Evolutionary conservation across 2,329 filamentous ascomycete species (phyloP).

Genomic region (Stemphylium lycopersici): DNA sequence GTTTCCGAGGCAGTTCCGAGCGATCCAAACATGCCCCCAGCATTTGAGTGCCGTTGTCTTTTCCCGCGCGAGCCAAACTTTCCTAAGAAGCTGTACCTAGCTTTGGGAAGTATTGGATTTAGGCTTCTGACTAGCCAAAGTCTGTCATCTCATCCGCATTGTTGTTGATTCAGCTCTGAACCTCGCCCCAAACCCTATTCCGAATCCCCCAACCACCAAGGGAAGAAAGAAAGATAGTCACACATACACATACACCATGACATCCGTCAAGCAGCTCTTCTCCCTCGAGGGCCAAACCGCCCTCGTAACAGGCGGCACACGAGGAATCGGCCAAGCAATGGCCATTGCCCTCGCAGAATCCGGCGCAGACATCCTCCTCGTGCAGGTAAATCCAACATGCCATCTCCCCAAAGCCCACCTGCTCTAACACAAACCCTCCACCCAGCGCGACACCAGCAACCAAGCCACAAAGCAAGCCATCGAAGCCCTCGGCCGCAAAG

Average conservation of each 20-base stretch:
- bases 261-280: conserved; percentile 52
- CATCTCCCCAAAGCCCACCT: neutral
- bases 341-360: conserved; percentile 58
- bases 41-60: conserved; percentile 8
- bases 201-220: conserved; percentile 1
- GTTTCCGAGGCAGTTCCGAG: conserved; percentile 39
- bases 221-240: neutral
- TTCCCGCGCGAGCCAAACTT: conserved; percentile 4
- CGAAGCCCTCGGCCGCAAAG: conserved; percentile 69
- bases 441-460: conserved; percentile 64
- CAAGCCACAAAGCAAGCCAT: conserved; percentile 65
- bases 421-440: conserved; percentile 6
- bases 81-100: neutral
- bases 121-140: neutral
- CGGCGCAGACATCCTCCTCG: conserved; percentile 58
- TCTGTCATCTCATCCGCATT: neutral
- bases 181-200: conserved; percentile 6
- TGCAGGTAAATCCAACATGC: conserved; percentile 49
- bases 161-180: neutral
- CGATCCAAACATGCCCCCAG: conserved; percentile 12
- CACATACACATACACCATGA: conserved; percentile 24
- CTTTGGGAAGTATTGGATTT: neutral
- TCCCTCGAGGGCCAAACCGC: conserved; percentile 58
- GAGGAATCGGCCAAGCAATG: conserved; percentile 60
- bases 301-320: conserved; percentile 57